phyloP scores from a whole-genome alignment of 257 asterid species.

The Capsicum pubescens region DNA sequence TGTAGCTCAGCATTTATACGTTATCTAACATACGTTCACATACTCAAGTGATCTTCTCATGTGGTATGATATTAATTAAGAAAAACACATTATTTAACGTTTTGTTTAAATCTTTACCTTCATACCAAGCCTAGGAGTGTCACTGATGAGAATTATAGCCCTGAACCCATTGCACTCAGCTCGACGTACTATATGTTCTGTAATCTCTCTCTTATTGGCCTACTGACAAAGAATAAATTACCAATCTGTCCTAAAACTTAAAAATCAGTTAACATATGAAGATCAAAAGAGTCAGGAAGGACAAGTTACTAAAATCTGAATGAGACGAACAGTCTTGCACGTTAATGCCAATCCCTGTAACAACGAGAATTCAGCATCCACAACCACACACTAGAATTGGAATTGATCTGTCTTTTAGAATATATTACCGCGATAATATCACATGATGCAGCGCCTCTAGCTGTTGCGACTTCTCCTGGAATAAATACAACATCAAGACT shows the following conservation, averaged over 20 bases:
- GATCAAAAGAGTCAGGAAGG: neutral
- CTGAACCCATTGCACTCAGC: constrained; percentile 72
- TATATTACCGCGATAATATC: constrained; percentile 57
- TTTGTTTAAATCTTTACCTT: constrained; percentile 46
- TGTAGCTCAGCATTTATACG: neutral
- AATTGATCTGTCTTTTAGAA: neutral
- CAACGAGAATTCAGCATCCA: neutral
- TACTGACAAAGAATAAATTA: constrained; percentile 20
- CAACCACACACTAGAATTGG: neutral
- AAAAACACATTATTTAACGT: neutral
- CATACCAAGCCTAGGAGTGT: constrained; percentile 62
- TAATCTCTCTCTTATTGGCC: constrained; percentile 61
- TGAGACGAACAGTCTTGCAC: constrained; percentile 64
- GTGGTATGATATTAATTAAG: neutral
- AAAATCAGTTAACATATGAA: neutral
- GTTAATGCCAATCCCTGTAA: constrained; percentile 57
- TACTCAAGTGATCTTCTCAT: neutral
- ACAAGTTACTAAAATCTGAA: constrained; percentile 57
- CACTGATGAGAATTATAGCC: constrained; percentile 65
- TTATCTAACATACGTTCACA: neutral
- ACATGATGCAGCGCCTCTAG: constrained; percentile 65
- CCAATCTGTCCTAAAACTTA: neutral
- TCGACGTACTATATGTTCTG: constrained; percentile 60
- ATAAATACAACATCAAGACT: constrained; percentile 4
- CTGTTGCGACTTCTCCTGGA: constrained; percentile 70